Base-by-base conservation (phyloP, 2,329 filamentous ascomycete species). In the Coleophoma cylindrospora region DNA sequence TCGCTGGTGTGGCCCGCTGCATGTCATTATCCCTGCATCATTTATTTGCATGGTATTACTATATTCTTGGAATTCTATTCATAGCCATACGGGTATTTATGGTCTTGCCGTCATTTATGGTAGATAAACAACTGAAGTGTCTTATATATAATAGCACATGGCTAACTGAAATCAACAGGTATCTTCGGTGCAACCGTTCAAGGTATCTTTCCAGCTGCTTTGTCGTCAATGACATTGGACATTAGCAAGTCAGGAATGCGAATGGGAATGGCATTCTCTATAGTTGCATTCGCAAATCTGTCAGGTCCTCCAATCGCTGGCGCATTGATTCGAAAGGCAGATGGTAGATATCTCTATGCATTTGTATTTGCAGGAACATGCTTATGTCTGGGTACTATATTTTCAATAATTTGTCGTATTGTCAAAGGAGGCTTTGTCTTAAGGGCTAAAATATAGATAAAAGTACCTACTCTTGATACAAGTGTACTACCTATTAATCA, bases 191-290 rank as follows among this genome's bases (percentile, higher is more conserved):
- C 73, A 0, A 72, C 69, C 0, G 70, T 77, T 8, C 75, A 78
- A 58, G 68, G 70, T 0, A 63, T 81, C 10, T 77, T 79, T 51
- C 75, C 76, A 0, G 72, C 73, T 4, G 73, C 71, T 1, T 53
- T 78, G 32, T 70, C 68, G 34, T 73, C 69, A 43, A 34, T 82
- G 51, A 80, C 76, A 2, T 69, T 68, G 6, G 77, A 82, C 58
- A 64, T 76, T 52, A 61, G 68, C 7, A 79, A 76, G 63, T 68
- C 75, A 15, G 79, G 79, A 0, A 76, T 77, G 3, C 66, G 79
- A 10, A 78, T 82, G 62, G 79, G 79, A 44, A 81, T 83, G 79
- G 68, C 74, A 1, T 81, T 83, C 43, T 79, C 74, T 0, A 73
- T 80, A 45, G 73, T 74, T 53, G 79, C 75, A 54, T 57, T 62